Evolutionary conservation across 176 grass and related monocot genomes (phyloP), one percentile per base, ranked within the genome.

Genomic region (maize (Zea mays)): DNA sequence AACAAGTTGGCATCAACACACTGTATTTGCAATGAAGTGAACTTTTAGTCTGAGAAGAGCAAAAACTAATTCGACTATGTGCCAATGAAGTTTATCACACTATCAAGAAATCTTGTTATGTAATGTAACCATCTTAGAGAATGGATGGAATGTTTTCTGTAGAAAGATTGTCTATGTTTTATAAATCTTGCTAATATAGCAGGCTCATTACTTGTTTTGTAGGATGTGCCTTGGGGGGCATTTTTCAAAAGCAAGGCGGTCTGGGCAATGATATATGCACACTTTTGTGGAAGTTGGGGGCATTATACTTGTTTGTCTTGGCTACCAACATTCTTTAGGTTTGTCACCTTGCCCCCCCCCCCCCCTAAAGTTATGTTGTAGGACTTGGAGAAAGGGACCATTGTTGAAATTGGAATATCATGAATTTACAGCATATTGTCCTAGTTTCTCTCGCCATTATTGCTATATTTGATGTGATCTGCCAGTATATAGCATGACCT

Each of bases 241-340:
- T 98, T 98, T 88, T 98, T 98, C 71, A 92, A 85, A 88, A 94
- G 91, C 69, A 77, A 84, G 73, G 96, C 91, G 42, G 91, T 98
- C 42, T 98, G 96, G 96, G 92, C 96, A 37, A 98, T 98, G 96
- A 94, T 98, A 86, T 98, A 98, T 88, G 85, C 83, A 75, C 96
- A 98, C 81, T 94, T 98, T 88, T 98, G 96, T 65, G 96, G 95
- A 79, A 90, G 83, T 73, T 98, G 96, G 96, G 96, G 96, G 19
- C 96, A 98, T 72, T 98, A 94, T 73, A 98, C 95, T 82, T 98
- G 89, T 79, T 83, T 98, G 68, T 92, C 96, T 86, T 98, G 96
- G 95, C 72, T 98, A 61, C 91, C 95, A 80, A 98, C 91, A 47
- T 98, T 88, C 77, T 94, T 94, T 85, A 94, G 91, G 96, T 98